These are phyloP conservation scores for Fomitopsis serialis DNA, from an alignment of 768 basidiomycete genomes.

Conservation along the genomic window DNA sequence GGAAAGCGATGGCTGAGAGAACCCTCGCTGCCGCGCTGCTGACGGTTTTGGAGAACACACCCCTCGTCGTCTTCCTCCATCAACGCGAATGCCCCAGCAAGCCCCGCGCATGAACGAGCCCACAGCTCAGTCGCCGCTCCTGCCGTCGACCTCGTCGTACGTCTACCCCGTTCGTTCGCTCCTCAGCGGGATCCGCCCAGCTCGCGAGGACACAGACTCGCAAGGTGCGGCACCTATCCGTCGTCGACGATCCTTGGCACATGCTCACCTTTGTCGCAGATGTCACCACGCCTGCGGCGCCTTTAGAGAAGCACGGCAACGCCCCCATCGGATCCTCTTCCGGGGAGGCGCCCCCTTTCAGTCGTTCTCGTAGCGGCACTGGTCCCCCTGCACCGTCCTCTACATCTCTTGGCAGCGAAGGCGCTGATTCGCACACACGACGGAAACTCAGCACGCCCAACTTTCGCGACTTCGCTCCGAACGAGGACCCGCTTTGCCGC, in stretches of 20 bases:
- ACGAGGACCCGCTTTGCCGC: conserved; percentile 13
- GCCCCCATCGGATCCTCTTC: neutral
- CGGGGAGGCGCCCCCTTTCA: neutral
- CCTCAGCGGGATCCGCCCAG: conserved; percentile 23
- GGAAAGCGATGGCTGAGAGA: too few relatives aligned
- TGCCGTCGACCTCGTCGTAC: conserved; percentile 1
- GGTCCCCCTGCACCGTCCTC: neutral
- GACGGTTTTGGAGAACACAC: too few relatives aligned
- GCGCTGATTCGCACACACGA: neutral
- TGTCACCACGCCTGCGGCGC: neutral
- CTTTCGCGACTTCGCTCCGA: conserved; percentile 16
- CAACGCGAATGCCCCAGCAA: too few relatives aligned
- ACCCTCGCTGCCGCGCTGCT: too few relatives aligned
- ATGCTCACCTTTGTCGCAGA: conserved; percentile 8
- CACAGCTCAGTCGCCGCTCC: neutral
- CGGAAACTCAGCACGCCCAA: conserved; percentile 11
- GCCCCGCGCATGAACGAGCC: too few relatives aligned
- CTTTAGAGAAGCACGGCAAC: neutral
- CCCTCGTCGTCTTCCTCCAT: too few relatives aligned
- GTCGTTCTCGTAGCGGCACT: neutral
- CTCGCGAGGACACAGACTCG: neutral
- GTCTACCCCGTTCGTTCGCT: conserved; percentile 31
- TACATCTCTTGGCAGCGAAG: neutral
- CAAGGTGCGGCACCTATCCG: neutral
- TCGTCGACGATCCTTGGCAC: neutral